These are phyloP conservation scores for Cystobasidium onofrii DNA, from an alignment of 768 basidiomycete species.

Conservation along the genomic window DNA sequence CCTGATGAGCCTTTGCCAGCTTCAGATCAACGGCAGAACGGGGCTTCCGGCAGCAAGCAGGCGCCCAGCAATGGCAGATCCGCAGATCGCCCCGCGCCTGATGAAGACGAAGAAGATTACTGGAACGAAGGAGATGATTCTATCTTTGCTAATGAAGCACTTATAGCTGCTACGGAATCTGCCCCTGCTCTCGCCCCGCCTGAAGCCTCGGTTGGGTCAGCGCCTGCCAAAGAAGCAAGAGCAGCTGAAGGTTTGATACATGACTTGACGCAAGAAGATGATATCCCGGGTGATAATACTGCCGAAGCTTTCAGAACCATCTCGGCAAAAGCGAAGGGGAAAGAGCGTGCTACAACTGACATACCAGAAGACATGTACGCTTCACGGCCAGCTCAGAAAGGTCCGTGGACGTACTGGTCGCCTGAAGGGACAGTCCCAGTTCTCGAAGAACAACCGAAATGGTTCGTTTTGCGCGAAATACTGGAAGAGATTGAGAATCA, in stretches of 20 bases:
- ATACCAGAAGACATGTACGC: constrained; percentile 19
- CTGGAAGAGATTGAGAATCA: constrained; percentile 85
- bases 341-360: constrained; percentile 6
- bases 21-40: constrained; percentile 24
- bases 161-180: neutral
- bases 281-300: constrained; percentile 2
- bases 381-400: constrained; percentile 1
- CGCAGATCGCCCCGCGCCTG: constrained; percentile 34
- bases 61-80: neutral
- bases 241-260: neutral
- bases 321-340: constrained; percentile 5
- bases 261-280: constrained; percentile 2
- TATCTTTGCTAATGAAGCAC: constrained; percentile 1
- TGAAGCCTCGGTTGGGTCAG: neutral
- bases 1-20: constrained; percentile 40
- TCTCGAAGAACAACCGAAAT: constrained; percentile 90
- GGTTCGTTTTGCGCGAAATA: constrained; percentile 74
- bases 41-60: constrained; percentile 44
- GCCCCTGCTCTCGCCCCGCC: neutral
- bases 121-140: constrained; percentile 35
- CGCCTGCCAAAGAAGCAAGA: neutral
- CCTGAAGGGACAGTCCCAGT: constrained; percentile 73
- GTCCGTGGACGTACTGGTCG: constrained; percentile 51
- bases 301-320: neutral
- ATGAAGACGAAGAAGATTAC: constrained; percentile 43